Base-by-base conservation (phyloP, 2,329 filamentous ascomycete species). In the Xylaria sp. region DNA sequence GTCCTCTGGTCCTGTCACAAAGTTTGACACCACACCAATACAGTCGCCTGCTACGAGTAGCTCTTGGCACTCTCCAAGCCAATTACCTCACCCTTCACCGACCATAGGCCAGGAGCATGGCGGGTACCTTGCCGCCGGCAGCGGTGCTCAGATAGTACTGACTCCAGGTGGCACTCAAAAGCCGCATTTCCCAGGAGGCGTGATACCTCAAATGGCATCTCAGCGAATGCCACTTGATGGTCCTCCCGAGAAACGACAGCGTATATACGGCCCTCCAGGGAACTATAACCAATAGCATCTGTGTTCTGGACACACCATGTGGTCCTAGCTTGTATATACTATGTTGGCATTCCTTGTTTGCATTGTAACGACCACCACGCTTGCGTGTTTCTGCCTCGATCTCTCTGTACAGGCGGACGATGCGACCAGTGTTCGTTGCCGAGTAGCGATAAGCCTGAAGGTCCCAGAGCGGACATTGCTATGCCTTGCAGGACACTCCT, bases 11-110 rank as follows among this genome's bases (percentile, higher is more conserved):
- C 76, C 76, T 7, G 76, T 79, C 28, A 79, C 82, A 63, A 89
- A 89, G 73, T 87, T 87, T 67, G 83, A 84, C 67, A 84, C 87
- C 59, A 84, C 85, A 2, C 85, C 86, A n/a, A 85, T 87, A 66
- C 85, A 86, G 65, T 87, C 86, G 2, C 84, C 86, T 3, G 81
- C 84, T 10, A 84, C 83, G 40, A 81, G 80, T 46, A 79, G 78
- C 65, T 85, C 78, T 63, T 87, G 79, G 86, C 83, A 81, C 80
- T 87, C 86, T 11, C 86, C 86, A 0, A 81, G 82, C 28, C 85
- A 86, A 65, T 81, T 88, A 74, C 80, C 83, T 17, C 85, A 87
- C 65, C 78, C 82, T 1, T 85, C 85, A 10, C 84, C 85, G 1
- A 81, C 80, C 36, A 78, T 87, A 59, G 83, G 83, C 36, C 81